Percentiles rank a stretch among this genome's conserved stretches.
Conservation (phyloP, 306 rosid genomes). For the Vigna nakashimae region DNA sequence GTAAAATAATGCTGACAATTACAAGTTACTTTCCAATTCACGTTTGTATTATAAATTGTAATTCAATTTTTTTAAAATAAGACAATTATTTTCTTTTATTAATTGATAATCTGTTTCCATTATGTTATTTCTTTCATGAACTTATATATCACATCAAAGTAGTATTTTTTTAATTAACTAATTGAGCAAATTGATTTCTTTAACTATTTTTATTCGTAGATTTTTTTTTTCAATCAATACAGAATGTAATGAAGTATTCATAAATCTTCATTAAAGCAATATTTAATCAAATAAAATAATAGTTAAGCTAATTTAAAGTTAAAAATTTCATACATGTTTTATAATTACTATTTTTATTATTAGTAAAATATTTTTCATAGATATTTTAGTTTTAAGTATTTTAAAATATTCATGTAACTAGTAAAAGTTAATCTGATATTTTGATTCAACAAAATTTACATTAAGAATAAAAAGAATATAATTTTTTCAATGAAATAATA, state of each 20-base stretch:
- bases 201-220: background rate
- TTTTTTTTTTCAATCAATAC: background rate
- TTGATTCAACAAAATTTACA: background rate
- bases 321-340: background rate
- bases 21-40: background rate
- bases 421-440: background rate
- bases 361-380: background rate
- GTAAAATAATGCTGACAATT: too few relatives aligned
- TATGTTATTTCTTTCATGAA: background rate
- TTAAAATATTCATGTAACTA: background rate
- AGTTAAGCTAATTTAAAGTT: background rate
- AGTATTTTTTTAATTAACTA: background rate
- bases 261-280: background rate
- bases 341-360: background rate
- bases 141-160: background rate
- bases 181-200: background rate
- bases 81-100: too few relatives aligned
- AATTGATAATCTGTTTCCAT: too few relatives aligned
- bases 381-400: background rate
- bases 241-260: background rate
- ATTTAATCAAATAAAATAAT: background rate
- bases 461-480: background rate
- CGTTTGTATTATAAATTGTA: background rate
- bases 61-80: background rate
- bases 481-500: background rate